A percentile compares a stretch with the other conserved stretches of the same genome.
Evolutionary conservation across 345 rosid genomes (phyloP).

Genomic region (Abelmoschus esculentus): DNA sequence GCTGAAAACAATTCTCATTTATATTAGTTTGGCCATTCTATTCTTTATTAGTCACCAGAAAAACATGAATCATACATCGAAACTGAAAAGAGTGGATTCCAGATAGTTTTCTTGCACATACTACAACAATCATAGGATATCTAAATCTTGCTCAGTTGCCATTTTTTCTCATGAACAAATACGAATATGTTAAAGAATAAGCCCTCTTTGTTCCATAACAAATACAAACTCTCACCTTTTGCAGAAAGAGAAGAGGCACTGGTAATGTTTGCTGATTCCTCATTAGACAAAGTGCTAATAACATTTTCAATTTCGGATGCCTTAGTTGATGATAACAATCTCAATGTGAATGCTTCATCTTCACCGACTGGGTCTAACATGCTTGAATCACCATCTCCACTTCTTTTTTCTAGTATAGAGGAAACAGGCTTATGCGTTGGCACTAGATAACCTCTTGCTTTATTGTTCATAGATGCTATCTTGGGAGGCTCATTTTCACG

Average conservation of each 20-base stretch:
- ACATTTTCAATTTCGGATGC: conserved; percentile 29
- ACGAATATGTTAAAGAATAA: not conserved
- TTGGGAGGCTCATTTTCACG: conserved; percentile 23
- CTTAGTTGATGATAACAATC: conserved; percentile 44
- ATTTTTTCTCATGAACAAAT: not conserved
- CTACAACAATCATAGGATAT: too few relatives aligned
- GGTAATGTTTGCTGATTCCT: conserved; percentile 31
- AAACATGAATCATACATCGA: conserved; percentile 10
- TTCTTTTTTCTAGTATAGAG: conserved; percentile 16
- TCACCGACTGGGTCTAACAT: conserved; percentile 32
- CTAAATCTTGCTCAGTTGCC: not conserved
- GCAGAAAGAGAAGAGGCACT: conserved; percentile 53
- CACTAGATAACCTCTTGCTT: conserved; percentile 17
- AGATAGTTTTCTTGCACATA: not conserved
- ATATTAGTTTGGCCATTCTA: conserved; percentile 22
- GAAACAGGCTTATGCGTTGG: conserved; percentile 20
- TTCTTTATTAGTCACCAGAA: conserved; percentile 17
- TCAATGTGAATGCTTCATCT: conserved; percentile 38
- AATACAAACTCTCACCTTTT: conserved; percentile 40
- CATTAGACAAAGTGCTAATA: conserved; percentile 35
- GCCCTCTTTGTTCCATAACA: not conserved
- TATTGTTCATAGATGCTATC: conserved; percentile 26
- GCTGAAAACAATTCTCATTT: conserved; percentile 42
- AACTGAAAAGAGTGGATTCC: not conserved
- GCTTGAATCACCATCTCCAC: conserved; percentile 25